Conservation (phyloP, 306 rosid species). For the Vachellia collinsii region DNA sequence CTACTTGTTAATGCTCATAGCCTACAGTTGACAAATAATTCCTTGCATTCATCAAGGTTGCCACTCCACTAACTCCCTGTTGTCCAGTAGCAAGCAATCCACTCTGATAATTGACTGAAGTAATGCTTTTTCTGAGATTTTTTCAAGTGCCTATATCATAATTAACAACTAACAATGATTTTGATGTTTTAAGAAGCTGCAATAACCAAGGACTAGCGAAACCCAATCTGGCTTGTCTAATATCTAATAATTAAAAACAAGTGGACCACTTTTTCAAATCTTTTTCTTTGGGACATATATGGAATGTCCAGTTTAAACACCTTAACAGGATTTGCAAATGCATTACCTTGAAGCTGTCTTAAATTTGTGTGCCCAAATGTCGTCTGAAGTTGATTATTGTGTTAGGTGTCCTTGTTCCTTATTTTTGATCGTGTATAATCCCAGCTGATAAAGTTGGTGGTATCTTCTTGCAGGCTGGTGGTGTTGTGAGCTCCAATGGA, state of each 20-base stretch:
- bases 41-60: conserved; percentile 21
- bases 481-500: conserved; percentile 83
- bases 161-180: neutral
- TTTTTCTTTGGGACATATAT: neutral
- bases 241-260: neutral
- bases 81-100: conserved; percentile 8
- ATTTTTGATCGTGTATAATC: neutral
- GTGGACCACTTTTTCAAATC: neutral
- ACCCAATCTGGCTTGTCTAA: neutral
- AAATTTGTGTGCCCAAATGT: neutral
- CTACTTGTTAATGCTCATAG: conserved; percentile 23
- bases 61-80: neutral
- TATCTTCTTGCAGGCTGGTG: conserved; percentile 72
- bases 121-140: conserved; percentile 6
- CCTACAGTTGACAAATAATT: conserved; percentile 22
- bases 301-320: neutral
- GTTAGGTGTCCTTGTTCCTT: neutral
- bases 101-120: conserved; percentile 17
- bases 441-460: conserved; percentile 4
- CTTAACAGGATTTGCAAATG: neutral
- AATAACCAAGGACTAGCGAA: neutral
- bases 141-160: neutral
- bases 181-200: conserved; percentile 18
- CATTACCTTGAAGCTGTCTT: neutral
- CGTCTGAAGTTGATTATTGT: neutral